Base-by-base conservation (phyloP, 495 filamentous ascomycete genomes). In the Penicillium cosmopolitanum region DNA sequence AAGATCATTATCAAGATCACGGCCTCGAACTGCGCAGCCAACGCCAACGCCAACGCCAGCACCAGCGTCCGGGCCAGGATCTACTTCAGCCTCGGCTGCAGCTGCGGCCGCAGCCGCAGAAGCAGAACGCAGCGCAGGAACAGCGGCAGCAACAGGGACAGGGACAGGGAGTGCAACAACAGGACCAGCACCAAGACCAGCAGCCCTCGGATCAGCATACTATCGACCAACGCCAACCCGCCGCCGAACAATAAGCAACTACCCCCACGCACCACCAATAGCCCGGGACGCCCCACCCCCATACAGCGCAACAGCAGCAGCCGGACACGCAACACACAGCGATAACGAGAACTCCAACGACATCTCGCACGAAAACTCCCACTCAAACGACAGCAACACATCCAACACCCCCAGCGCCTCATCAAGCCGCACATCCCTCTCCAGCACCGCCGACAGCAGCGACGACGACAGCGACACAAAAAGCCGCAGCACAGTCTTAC, bases 251-350 rank as follows among this genome's bases (percentile, higher is more conserved):
- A 48, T 48, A 28, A 48, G 46, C 21, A 48, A 23, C 10, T 48
- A 48, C 21, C 46, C 46, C 3, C 46, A 48, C 23, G 19, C 46
- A 23, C 46, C 46, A 5, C 19, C 19, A 4, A 48, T 10, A 10
- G 46, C 8, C 9, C 46, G 46, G 19, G 46, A 48, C 11, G 46
- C 46, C 19, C 46, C 46, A 48, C 46, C 46, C 46, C 46, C 46
- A 48, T 48, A 48, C 46, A 48, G 6, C 21, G 46, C 46, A 5
- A 28, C 19, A 12, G 46, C 12, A 9, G 46, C 46, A 12, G 46
- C 19, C 1, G 46, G 46, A 0, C 46, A 48, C n/a, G 19, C 19
- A 28, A 48, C 46, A 10, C 46, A 48, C 13, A 23, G 18, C 46
- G 21, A 10, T 3, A 48, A n/a, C 21, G 46, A 28, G 5, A 31